phyloP scores from a whole-genome alignment of 2,329 filamentous ascomycete genomes.

The Hymenoscyphus repandus region DNA sequence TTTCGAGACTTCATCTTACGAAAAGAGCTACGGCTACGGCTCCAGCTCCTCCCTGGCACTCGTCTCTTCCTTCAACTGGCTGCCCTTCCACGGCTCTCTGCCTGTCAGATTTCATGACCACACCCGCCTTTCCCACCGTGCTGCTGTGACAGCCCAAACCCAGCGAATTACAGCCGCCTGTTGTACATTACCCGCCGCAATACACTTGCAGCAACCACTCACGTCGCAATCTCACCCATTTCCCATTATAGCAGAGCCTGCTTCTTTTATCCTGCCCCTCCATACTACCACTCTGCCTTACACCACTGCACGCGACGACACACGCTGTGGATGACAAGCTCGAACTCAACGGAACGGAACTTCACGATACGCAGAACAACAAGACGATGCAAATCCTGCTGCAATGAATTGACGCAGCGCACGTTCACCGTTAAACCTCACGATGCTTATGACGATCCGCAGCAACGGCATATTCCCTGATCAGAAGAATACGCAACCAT shows the following conservation, averaged over 20 bases:
- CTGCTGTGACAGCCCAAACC: conserved; percentile 13
- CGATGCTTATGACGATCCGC: conserved; percentile 47
- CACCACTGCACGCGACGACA: conserved; percentile 12
- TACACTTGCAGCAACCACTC: conserved; percentile 16
- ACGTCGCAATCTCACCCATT: conserved; percentile 16
- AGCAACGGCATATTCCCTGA: conserved; percentile 28
- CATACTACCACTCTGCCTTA: conserved; percentile 11
- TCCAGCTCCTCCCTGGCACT: no score
- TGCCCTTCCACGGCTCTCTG: neutral
- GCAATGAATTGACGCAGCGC: conserved; percentile 21
- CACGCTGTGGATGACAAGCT: neutral
- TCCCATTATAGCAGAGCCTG: conserved; percentile 17
- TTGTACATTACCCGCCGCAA: conserved; percentile 19
- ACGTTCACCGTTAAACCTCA: conserved; percentile 30
- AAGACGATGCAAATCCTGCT: conserved; percentile 11
- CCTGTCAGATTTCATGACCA: neutral
- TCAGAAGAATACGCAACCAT: conserved; percentile 23
- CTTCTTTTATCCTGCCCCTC: conserved; percentile 20
- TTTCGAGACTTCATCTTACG: no score
- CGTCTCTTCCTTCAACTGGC: neutral
- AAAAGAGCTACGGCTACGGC: no score
- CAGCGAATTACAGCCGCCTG: conserved; percentile 16
- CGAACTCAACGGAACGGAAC: neutral
- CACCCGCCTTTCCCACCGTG: conserved; percentile 7
- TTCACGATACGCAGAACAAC: neutral